Evolutionary conservation across 139 green algal genomes (phyloP).

Genomic region (Pedinophyceae sp.): DNA sequence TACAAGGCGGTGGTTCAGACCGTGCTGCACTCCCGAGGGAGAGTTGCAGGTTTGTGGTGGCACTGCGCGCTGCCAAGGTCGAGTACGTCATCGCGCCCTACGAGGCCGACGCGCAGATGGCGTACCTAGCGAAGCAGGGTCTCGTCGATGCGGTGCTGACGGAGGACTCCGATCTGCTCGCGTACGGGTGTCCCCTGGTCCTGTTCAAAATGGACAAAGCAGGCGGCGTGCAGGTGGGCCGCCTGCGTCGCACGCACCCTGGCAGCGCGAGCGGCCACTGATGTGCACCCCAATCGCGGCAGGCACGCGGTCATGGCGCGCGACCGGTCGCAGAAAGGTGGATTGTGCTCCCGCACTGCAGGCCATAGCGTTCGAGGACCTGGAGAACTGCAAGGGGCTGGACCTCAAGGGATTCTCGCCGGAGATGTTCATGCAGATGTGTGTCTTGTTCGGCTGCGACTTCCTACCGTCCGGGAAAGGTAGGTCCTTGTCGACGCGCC

Average conservation of each 20-base stretch:
- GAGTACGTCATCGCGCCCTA: constrained; percentile 82
- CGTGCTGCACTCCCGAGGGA: constrained; percentile 1
- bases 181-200: constrained; percentile 79
- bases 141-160: constrained; percentile 77
- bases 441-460: constrained; percentile 90
- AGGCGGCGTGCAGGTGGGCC: constrained; percentile 61
- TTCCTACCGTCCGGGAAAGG: constrained; percentile 65
- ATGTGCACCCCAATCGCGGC: no score
- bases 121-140: constrained; percentile 54
- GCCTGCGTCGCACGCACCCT: no score
- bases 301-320: no score
- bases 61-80: constrained; percentile 47
- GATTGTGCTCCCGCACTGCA: no score
- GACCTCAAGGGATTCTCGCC: constrained; percentile 53
- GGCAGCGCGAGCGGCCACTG: no score
- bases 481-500: no score
- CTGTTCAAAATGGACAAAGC: constrained; percentile 88
- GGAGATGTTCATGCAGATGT: constrained; percentile 84
- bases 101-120: constrained; percentile 93
- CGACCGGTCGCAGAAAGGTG: no score
- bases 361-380: constrained; percentile 36
- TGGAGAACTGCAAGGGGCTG: constrained; percentile 30
- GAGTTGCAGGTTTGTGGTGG: background rate
- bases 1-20: background rate
- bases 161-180: constrained; percentile 90